These are phyloP conservation scores for Clonostachys byssicola DNA, from an alignment of 2,329 filamentous ascomycete species.

Conservation along the genomic window DNA sequence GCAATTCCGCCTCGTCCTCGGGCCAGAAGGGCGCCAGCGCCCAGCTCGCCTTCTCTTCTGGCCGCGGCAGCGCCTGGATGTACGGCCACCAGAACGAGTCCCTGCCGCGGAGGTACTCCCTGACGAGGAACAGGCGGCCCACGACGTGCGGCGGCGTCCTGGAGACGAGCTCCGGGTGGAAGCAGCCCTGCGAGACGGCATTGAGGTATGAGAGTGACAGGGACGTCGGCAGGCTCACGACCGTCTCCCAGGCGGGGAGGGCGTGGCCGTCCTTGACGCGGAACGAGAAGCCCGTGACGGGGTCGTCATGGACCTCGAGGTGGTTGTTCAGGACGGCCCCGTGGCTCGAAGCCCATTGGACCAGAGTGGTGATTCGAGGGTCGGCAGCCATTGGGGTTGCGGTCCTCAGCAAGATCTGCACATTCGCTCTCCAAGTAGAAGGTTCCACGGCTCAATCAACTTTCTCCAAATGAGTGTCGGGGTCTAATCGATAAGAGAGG, in stretches of 20 bases:
- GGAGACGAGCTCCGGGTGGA: constrained; percentile 29
- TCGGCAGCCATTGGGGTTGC: background rate
- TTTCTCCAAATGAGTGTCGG: too few species aligned
- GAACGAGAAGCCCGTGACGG: constrained; percentile 48
- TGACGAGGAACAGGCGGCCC: constrained; percentile 64
- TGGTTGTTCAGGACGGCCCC: constrained; percentile 43
- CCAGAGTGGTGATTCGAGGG: constrained; percentile 23
- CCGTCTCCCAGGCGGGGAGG: constrained; percentile 29
- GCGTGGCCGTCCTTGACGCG: constrained; percentile 31
- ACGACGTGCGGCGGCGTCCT: constrained; percentile 52
- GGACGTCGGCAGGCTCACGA: constrained; percentile 48
- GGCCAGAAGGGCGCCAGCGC: constrained; percentile 61
- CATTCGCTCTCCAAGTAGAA: too few species aligned
- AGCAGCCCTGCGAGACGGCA: constrained; percentile 35
- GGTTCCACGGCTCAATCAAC: too few species aligned
- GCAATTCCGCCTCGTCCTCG: constrained; percentile 51
- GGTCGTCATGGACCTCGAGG: constrained; percentile 48
- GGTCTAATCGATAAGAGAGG: too few species aligned
- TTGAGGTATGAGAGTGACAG: constrained; percentile 57
- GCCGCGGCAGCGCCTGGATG: constrained; percentile 60
- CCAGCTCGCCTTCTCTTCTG: constrained; percentile 44
- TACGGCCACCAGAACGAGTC: constrained; percentile 67
- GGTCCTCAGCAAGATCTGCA: too few species aligned
- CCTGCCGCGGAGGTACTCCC: constrained; percentile 56
- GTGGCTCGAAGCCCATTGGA: constrained; percentile 41